These are phyloP conservation scores for Talaromyces sp. DNA, from an alignment of 2,329 filamentous ascomycete species.

Conservation along the genomic window DNA sequence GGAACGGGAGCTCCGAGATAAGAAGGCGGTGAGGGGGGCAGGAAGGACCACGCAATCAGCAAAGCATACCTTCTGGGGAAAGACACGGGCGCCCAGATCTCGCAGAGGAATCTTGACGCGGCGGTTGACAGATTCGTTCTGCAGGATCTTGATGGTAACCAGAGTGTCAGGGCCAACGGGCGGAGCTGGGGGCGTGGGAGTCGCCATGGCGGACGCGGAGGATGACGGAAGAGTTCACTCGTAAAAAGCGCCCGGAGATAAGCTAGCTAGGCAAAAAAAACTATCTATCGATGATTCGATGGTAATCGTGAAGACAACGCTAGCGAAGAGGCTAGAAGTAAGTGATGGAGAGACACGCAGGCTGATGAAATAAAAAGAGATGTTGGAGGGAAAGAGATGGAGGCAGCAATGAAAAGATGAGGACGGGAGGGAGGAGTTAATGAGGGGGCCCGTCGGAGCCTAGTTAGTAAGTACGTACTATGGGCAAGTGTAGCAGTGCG, in stretches of 20 bases:
- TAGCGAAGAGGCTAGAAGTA: neutral
- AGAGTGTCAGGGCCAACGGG: constrained; percentile 62
- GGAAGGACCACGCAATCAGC: neutral
- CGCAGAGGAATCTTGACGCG: constrained; percentile 86
- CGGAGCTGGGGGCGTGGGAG: constrained; percentile 38
- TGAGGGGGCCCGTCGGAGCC: neutral
- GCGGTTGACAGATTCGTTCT: constrained; percentile 64
- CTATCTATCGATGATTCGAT: neutral
- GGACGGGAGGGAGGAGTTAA: neutral
- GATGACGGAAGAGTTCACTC: neutral
- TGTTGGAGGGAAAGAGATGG: constrained; percentile 1
- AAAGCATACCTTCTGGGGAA: constrained; percentile 77
- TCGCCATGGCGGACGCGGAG: constrained; percentile 11
- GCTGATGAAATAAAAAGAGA: constrained; percentile 2
- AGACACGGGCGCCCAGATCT: constrained; percentile 68
- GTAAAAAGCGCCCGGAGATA: neutral
- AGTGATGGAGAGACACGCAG: neutral
- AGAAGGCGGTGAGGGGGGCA: constrained; percentile 18
- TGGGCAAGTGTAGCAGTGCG: neutral
- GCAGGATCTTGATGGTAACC: constrained; percentile 81
- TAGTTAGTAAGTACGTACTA: neutral
- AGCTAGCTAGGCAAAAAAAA: neutral
- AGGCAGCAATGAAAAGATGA: neutral
- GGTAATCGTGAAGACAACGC: neutral
- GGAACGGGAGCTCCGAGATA: constrained; percentile 20